Conservation (phyloP, 2,329 filamentous ascomycete genomes). For the Cladophialophora yegresii region DNA sequence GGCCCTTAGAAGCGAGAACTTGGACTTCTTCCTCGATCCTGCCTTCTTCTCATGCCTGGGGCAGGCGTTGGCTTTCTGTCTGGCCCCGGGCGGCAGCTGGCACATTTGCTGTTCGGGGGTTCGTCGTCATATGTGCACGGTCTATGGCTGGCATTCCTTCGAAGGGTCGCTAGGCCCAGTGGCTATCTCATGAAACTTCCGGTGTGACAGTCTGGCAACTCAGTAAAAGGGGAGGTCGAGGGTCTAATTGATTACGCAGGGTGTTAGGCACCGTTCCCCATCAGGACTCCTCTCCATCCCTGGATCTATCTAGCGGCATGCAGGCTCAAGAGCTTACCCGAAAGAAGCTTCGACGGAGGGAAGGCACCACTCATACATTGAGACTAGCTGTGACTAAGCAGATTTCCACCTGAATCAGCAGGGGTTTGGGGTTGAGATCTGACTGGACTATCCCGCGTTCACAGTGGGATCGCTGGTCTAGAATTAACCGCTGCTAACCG, state of each 20-base stretch:
- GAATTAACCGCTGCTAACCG: not conserved
- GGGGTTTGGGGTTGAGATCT: not conserved
- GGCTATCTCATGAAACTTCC: not conserved
- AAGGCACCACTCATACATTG: not conserved
- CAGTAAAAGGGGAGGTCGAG: not conserved
- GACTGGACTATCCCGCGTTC: not conserved
- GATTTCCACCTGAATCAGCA: conserved; percentile 3
- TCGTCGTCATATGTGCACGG: not conserved
- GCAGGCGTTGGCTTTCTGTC: no score
- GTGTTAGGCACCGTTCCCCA: not conserved
- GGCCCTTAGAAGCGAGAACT: not conserved
- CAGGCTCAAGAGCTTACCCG: not conserved
- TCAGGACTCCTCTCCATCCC: not conserved
- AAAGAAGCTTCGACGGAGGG: not conserved
- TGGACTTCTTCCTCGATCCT: not conserved
- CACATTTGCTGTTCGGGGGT: not conserved
- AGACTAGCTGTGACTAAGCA: not conserved
- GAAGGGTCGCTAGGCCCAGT: not conserved
- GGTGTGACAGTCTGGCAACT: not conserved
- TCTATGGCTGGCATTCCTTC: not conserved
- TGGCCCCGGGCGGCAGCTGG: not conserved
- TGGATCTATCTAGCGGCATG: not conserved
- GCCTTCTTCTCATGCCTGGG: no score
- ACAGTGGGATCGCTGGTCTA: not conserved
- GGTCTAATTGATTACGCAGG: not conserved